Percentiles rank a stretch among this genome's conserved stretches.
Conservation (phyloP, 805 yeast genomes). For the Candida incommunis region DNA sequence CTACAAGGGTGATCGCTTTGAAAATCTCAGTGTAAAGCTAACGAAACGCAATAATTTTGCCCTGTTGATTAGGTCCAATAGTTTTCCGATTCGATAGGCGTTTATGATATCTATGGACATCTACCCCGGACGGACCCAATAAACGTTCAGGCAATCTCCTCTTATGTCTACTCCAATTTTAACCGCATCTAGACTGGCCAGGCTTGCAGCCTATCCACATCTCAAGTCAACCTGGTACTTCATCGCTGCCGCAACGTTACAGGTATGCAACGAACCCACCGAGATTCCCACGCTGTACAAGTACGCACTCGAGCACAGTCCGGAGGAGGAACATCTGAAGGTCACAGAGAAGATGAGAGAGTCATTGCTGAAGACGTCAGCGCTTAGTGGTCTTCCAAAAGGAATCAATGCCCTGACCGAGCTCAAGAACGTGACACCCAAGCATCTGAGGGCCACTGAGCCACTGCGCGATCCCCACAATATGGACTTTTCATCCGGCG, state of each 20-base stretch:
- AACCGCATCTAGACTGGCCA: background rate
- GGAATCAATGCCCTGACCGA: conserved; percentile 65
- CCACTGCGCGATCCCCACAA: conserved; percentile 13
- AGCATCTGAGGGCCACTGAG: conserved; percentile 23
- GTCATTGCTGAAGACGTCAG: conserved; percentile 62
- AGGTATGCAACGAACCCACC: conserved; percentile 70
- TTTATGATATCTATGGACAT: too few species aligned
- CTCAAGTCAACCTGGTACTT: conserved; percentile 56
- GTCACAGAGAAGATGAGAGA: conserved; percentile 54
- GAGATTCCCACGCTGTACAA: conserved; percentile 67
- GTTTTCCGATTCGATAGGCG: too few species aligned
- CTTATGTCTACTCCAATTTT: conserved; percentile 1
- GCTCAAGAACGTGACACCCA: conserved; percentile 54
- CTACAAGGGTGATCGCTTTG: too few species aligned
- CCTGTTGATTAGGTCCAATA: too few species aligned
- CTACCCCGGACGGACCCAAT: too few species aligned
- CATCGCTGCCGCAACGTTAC: conserved; percentile 66
- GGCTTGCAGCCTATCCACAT: conserved; percentile 30
- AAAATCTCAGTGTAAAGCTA: too few species aligned
- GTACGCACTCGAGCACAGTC: conserved; percentile 36
- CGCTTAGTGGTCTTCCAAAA: conserved; percentile 73
- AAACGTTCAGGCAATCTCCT: too few species aligned
- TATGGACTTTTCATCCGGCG: conserved; percentile 29
- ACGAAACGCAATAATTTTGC: too few species aligned
- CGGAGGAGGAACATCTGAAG: conserved; percentile 12